Evolutionary conservation across 2,329 filamentous ascomycete genomes (phyloP).

Genomic region (Blumeriella jaapii): DNA sequence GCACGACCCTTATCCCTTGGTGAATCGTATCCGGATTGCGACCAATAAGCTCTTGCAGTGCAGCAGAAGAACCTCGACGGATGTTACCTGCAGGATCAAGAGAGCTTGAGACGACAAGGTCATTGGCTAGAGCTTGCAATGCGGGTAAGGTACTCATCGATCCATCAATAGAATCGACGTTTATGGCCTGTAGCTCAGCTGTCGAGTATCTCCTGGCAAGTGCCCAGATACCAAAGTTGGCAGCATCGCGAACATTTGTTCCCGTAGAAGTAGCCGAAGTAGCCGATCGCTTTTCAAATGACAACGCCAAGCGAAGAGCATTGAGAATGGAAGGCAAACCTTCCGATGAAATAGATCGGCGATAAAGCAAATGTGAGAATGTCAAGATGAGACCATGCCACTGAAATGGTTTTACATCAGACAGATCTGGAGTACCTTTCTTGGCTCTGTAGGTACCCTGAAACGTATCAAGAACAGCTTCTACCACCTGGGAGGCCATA

Average conservation of each 20-base stretch:
- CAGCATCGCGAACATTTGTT: conserved; percentile 85
- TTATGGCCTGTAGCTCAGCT: conserved; percentile 56
- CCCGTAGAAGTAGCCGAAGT: conserved; percentile 77
- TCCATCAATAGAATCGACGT: conserved; percentile 25
- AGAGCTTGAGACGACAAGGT: conserved; percentile 71
- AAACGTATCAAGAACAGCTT: conserved; percentile 67
- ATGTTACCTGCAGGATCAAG: conserved; percentile 91
- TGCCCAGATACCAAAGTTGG: conserved; percentile 94
- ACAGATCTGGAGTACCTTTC: conserved; percentile 31
- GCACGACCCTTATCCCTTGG: conserved; percentile 75
- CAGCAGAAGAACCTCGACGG: conserved; percentile 80
- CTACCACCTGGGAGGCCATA: conserved; percentile 79
- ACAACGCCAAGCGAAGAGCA: conserved; percentile 65
- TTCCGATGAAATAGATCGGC: conserved; percentile 61
- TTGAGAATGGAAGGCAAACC: conserved; percentile 65
- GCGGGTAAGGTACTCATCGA: conserved; percentile 33
- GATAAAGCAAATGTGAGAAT: conserved; percentile 75
- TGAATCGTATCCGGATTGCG: conserved; percentile 78
- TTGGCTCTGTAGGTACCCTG: conserved; percentile 35
- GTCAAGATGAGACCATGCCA: conserved; percentile 93
- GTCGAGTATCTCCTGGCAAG: conserved; percentile 80
- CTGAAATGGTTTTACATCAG: conserved; percentile 65
- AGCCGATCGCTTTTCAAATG: conserved; percentile 79
- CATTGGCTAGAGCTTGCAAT: conserved; percentile 67
- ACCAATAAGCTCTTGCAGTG: conserved; percentile 86